Base-by-base conservation (phyloP, 106 monocot genomes). In the Gastrodia elata region DNA sequence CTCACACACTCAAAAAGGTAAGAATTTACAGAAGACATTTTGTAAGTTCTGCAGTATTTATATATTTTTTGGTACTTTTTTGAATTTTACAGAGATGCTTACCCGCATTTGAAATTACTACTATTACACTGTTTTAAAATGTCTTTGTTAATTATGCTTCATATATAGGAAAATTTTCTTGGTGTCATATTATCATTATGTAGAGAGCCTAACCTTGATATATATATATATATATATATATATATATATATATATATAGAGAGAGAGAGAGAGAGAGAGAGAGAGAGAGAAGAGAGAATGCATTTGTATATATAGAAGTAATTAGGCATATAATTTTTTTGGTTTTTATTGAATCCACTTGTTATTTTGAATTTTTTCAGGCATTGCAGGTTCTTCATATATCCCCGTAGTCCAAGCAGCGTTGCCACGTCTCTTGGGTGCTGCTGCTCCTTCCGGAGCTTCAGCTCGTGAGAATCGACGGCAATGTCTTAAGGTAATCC, bases 1-100 rank as follows among this genome's bases (percentile, higher is more conserved):
- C 71, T 98, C 93, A 46, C 92, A 98, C 75, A 83, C 74, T 59
- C 97, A 98, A 41, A 98, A 87, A 93, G 97, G 97, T 98, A 71
- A 67, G 67, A 38, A 37, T 37, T 37, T 67, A n/a, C 37, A 67
- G 1, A 67, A 67, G 6, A 18, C 37, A 6, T 67, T 37, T n/a
- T 14, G 9, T 8, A 38, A 36, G 18, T 20, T 28, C 9, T 5
- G 6, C n/a, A n/a, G 15, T n/a, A 37, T 67, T 37, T 37, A 20
- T 4, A 67, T 61, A 2, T 10, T 61, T 61, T 26, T 61, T 61
- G 30, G n/a, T 36, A 36, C 16, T 67, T 36, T 67, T 34, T 67
- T 67, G 37, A n/a, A n/a, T n/a, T n/a, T n/a, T n/a, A n/a, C n/a
- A n/a, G n/a, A n/a, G n/a, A n/a, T n/a, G n/a, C n/a, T n/a, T n/a